Base-by-base conservation (phyloP, 2,329 filamentous ascomycete species). In the Sarocladiaceae sp. region DNA sequence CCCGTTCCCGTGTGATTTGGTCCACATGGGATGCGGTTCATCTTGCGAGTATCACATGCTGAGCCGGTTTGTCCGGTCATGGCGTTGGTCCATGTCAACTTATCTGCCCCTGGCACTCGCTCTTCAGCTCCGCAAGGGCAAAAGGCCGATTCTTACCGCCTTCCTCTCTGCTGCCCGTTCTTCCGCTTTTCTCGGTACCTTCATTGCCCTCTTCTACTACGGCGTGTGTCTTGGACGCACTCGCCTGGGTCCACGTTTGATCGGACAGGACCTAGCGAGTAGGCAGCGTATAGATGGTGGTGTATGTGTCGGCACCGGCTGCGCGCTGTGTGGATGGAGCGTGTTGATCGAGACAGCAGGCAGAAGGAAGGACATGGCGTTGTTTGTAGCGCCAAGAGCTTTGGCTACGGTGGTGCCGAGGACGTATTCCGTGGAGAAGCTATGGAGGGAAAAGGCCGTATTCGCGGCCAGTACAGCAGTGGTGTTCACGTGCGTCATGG, bases 201-300 rank as follows among this genome's bases (percentile, higher is more conserved):
- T 91, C 61, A 84, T 94, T 51, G 70, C 79, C 1, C 66, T 89
- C 10, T 93, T 91, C 60, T 94, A 90, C 67, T 94, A 94, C 59
- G 82, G 84, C 21, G 84, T 94, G 3, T 95, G 88, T 58, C 76
- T 94, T 0, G 72, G 80, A 5, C 78, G 88, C 34, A 89, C 82
- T 1, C 74, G 85, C 10, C 48, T 93, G 6, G 88, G 88, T 0
- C 88, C 88, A 0, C 75, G 60, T 26, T 18, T 91, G 11, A 66
- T 90, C 19, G 75, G 78, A n/a, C 67, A 58, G 15, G 72, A 78
- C 48, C 61, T 60, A 1, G 52, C 59, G 1, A 57, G 65, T 19
- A 63, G 72, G 20, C 74, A 79, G 56, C 59, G 56, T 42, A 75
- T 83, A 47, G 79, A 83, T 47, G 62, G 69, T 5, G 82, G 82